Evolutionary conservation across 2,329 filamentous ascomycete species (phyloP), one percentile per base, ranked within the genome.

Genomic region (Nothopassalora personata): DNA sequence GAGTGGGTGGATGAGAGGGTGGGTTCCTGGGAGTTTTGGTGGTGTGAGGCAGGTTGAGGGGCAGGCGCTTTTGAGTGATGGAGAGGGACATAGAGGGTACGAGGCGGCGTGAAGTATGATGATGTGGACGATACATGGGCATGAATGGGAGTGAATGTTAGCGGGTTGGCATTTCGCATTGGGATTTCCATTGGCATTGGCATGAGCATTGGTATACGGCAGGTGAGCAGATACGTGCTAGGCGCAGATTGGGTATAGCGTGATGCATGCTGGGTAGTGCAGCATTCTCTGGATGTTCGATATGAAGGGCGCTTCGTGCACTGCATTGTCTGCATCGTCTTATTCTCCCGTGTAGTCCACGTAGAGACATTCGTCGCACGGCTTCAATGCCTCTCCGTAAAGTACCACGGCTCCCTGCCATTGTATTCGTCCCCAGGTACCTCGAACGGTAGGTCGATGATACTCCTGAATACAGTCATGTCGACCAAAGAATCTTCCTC

Each of bases 1-100:
- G 5, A 83, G 77, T 58, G 84, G 84, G 9, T 87, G 83, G 83
- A 86, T 87, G 83, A 77, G 84, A 60, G 84, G 84, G 2, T 87
- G 84, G 85, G 80, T 86, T 36, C 85, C 85, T 1, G 30, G 49
- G 49, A 79, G 74, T 56, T 73, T 79, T 28, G 75, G 73, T 60
- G 74, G 75, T 7, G 70, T 71, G 5, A 73, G 67, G 33, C 51
- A 36, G n/a, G 59, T 30, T 4, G 64, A 67, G 56, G 51, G 63
- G 27, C 58, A 63, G 36, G 60, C 61, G 28, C 60, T 70, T 61
- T 45, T 58, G 45, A 48, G 3, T 55, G 45, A n/a, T 49, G 56
- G 47, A 56, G 43, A 52, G 60, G 56, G 19, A 59, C 63, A 53
- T 60, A 58, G 19, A 60, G 66, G 66, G 2, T 68, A 68, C 62